Base-by-base conservation (phyloP, 805 yeast genomes). In the Candida gorgasii region DNA sequence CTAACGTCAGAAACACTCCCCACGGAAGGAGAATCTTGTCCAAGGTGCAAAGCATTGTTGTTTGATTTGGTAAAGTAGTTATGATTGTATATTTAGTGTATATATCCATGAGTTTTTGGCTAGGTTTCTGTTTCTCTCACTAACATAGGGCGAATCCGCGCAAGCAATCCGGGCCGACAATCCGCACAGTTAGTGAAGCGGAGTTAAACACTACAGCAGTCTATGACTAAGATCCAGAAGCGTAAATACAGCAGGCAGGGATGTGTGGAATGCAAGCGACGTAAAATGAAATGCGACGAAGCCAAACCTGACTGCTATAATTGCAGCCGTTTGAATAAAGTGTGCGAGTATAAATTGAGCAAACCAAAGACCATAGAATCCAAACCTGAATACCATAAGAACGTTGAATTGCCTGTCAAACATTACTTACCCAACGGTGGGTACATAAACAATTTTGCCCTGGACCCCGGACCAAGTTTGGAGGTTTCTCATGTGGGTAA, bases 1-100 rank as follows among this genome's bases (percentile, higher is more conserved):
- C 85, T 16, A 84, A 83, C 36, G 85, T 92, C 45, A 79, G 86
- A 60, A 86, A 84, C 54, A 90, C 97, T 13, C 97, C 97, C 2
- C 96, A 92, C 62, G 98, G 97, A n/a, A 78, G 96, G 60, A 79
- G 97, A 57, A 89, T 92, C 46, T 77, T 86, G 68, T 80, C 87
- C 20, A 89, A 88, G 50, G 63, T 69, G 42, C 74, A 70, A 50
- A 47, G 52, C 30, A 47, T 49, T 33, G 34, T 36, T 16, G 34
- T 42, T 30, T 42, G 31, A 17, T 16, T 4, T 11, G 36, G 12
- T 8, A 26, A n/a, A 12, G 12, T n/a, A 26, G 12, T 14, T 33
- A 23, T 35, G 28, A 17, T 26, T 36, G 39, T 36, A 37, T 37
- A 37, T 37, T 42, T 42, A 42, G 42, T 31, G 45, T 42, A 36